These are phyloP conservation scores for Tarenaya hassleriana DNA, from an alignment of 345 rosid species.

Conservation along the genomic window DNA sequence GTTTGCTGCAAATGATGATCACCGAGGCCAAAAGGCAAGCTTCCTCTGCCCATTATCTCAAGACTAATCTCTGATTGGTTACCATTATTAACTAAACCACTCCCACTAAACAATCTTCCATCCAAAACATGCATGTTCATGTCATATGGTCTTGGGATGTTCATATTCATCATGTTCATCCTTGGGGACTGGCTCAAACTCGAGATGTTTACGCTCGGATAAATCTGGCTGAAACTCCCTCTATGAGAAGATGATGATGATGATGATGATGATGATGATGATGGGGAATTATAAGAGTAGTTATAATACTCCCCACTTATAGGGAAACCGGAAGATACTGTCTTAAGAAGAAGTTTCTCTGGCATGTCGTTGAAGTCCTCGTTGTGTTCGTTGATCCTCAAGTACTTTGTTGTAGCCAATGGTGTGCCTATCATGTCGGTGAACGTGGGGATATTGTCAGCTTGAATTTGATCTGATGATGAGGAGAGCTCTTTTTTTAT, in stretches of 20 bases:
- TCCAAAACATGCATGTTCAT: conserved; percentile 64
- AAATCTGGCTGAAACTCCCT: conserved; percentile 66
- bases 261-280: conserved; percentile 12
- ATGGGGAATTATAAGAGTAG: conserved; percentile 30
- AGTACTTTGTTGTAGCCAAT: conserved; percentile 28
- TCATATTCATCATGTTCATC: conserved; percentile 23
- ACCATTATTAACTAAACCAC: conserved; percentile 23
- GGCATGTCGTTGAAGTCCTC: conserved; percentile 48
- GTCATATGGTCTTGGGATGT: conserved; percentile 39
- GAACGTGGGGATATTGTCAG: conserved; percentile 39
- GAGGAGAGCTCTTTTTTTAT: conserved; percentile 47
- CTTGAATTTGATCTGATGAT: conserved; percentile 1
- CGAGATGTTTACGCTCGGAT: conserved; percentile 73
- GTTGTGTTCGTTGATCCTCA: conserved; percentile 33
- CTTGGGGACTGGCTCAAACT: conserved; percentile 33
- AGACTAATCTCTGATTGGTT: conserved; percentile 30
- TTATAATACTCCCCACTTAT: conserved; percentile 24
- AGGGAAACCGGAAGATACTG: conserved; percentile 56
- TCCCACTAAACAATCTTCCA: conserved; percentile 44
- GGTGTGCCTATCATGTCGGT: conserved; percentile 45
- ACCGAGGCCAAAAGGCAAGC: conserved; percentile 28
- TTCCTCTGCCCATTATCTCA: conserved; percentile 33
- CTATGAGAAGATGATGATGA: conserved; percentile 18
- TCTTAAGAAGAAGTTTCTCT: conserved; percentile 59
- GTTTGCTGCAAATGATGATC: conserved; percentile 44